These are phyloP conservation scores for Aechmea fasciata DNA, from an alignment of 176 grass and related monocot species.

Conservation along the genomic window DNA sequence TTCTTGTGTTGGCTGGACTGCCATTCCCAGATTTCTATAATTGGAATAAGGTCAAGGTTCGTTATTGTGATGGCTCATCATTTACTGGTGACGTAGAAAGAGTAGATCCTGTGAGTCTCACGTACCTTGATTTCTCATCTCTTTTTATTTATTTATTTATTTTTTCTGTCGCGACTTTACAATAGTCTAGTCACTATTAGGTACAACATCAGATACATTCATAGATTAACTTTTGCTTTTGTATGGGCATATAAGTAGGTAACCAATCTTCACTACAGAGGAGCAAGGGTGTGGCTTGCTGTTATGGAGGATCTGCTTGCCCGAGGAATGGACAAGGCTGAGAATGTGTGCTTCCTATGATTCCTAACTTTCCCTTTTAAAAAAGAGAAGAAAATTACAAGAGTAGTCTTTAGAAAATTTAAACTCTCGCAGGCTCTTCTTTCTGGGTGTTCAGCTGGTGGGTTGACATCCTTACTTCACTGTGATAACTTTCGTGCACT, in stretches of 20 bases:
- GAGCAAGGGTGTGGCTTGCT: conserved; percentile 59
- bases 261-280: conserved; percentile 62
- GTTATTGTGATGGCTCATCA: conserved; percentile 75
- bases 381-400: background rate
- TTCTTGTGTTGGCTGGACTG: background rate
- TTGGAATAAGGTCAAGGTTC: conserved; percentile 78
- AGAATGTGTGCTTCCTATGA: conserved; percentile 41
- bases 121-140: conserved; percentile 1
- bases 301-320: conserved; percentile 68
- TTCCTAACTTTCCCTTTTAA: background rate
- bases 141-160: background rate
- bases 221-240: conserved; percentile 13
- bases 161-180: background rate
- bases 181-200: background rate
- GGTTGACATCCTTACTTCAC: conserved; percentile 71
- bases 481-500: conserved; percentile 62
- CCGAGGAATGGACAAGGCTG: conserved; percentile 59
- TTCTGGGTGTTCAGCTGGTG: conserved; percentile 88
- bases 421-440: conserved; percentile 61
- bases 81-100: conserved; percentile 61
- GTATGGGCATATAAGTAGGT: conserved; percentile 25
- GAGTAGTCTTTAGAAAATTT: conserved; percentile 3
- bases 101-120: conserved; percentile 44
- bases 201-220: background rate
- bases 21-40: conserved; percentile 60